phyloP scores from a whole-genome alignment of 1,139 yeast species.

The Candida sp. region DNA sequence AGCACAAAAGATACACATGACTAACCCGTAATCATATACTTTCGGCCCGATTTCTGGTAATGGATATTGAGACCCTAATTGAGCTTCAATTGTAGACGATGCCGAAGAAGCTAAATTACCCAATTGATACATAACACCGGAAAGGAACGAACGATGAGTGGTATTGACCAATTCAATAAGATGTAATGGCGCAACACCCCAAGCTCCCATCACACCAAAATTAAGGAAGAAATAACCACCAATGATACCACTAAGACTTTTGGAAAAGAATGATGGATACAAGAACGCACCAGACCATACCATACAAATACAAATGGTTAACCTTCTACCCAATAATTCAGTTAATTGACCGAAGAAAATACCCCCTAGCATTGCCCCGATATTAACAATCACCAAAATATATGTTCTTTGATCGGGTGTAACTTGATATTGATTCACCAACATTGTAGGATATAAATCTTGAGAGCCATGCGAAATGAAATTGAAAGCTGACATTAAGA shows the following conservation, averaged over 20 bases:
- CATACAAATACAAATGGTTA: conserved; percentile 33
- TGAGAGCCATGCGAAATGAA: conserved; percentile 56
- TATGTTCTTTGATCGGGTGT: conserved; percentile 37
- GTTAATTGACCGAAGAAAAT: conserved; percentile 41
- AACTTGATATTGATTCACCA: conserved; percentile 35
- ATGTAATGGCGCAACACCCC: conserved; percentile 37
- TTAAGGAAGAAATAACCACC: conserved; percentile 24
- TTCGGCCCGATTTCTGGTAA: conserved; percentile 11
- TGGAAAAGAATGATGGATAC: conserved; percentile 28
- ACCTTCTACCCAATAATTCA: conserved; percentile 46
- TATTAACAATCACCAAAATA: conserved; percentile 42
- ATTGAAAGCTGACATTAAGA: conserved; percentile 48
- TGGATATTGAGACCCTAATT: conserved; percentile 29
- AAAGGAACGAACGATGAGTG: conserved; percentile 30
- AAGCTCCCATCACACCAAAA: conserved; percentile 33
- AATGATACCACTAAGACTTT: conserved; percentile 16
- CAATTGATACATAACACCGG: conserved; percentile 37
- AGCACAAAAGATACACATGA: conserved; percentile 38
- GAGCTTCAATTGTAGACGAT: conserved; percentile 34
- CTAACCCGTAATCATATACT: conserved; percentile 31
- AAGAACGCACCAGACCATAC: conserved; percentile 30
- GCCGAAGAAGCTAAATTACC: conserved; percentile 39
- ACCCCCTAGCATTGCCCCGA: conserved; percentile 54
- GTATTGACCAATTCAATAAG: conserved; percentile 35
- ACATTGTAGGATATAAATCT: conserved; percentile 50